phyloP scores from a whole-genome alignment of 768 basidiomycete genomes.

The Auriscalpium vulgare region DNA sequence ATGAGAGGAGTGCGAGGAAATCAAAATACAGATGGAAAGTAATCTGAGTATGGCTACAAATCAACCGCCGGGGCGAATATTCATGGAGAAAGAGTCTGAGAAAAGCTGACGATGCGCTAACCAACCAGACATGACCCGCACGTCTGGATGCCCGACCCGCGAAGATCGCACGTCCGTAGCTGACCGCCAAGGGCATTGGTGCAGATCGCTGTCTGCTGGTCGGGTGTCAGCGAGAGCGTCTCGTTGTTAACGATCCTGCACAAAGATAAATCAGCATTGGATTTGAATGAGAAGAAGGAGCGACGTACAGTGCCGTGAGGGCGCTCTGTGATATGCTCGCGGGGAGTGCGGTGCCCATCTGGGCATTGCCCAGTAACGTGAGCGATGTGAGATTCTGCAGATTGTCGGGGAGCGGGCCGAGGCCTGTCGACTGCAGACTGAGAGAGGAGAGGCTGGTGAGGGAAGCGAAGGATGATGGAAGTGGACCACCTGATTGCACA shows the following conservation, averaged over 20 bases:
- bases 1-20: no score
- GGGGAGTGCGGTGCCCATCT: constrained; percentile 32
- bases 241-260: constrained; percentile 13
- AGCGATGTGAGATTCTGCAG: constrained; percentile 28
- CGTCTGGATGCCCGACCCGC: constrained; percentile 8
- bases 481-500: constrained; percentile 27
- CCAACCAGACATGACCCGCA: constrained; percentile 13
- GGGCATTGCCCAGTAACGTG: constrained; percentile 31
- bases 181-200: background rate
- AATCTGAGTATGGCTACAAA: background rate
- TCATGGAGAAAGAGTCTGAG: background rate
- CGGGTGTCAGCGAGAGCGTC: constrained; percentile 5
- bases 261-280: background rate
- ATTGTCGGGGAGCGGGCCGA: constrained; percentile 28
- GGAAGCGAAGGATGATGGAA: constrained; percentile 31
- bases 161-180: constrained; percentile 13
- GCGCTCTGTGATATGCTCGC: constrained; percentile 24
- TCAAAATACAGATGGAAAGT: background rate
- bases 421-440: constrained; percentile 33
- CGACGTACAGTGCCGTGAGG: constrained; percentile 33
- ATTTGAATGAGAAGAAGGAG: background rate
- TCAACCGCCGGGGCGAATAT: background rate
- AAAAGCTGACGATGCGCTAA: background rate
- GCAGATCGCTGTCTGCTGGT: constrained; percentile 10
- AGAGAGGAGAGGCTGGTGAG: constrained; percentile 32